A percentile compares a stretch with the other conserved stretches of the same genome.
phyloP scores from a whole-genome alignment of 2,329 filamentous ascomycete genomes.

The Penicillium paneum region DNA sequence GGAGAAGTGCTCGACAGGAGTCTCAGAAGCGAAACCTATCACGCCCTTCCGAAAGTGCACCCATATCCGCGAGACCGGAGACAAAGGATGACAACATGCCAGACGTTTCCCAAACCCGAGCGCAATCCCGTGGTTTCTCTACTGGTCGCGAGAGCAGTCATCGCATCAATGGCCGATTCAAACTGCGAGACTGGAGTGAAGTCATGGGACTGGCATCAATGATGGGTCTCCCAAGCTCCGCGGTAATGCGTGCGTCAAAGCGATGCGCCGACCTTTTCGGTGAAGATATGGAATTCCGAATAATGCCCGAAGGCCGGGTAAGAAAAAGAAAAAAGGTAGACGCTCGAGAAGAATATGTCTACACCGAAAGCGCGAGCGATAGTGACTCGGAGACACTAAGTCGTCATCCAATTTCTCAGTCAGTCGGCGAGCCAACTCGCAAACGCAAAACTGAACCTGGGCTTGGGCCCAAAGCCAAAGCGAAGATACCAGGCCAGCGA shows the following conservation, averaged over 20 bases:
- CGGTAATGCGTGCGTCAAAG: slow-evolving; percentile 65
- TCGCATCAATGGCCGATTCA: slow-evolving; percentile 18
- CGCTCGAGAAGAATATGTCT: slow-evolving; percentile 15
- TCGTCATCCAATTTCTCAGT: not conserved
- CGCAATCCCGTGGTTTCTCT: slow-evolving; percentile 13
- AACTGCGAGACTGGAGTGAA: slow-evolving; percentile 76
- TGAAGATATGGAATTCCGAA: slow-evolving; percentile 65
- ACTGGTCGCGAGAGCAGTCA: slow-evolving; percentile 3
- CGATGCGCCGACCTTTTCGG: slow-evolving; percentile 74
- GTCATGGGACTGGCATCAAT: slow-evolving; percentile 75
- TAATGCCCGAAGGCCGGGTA: slow-evolving; percentile 47
- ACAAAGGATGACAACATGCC: slow-evolving; percentile 7
- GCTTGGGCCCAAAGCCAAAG: not conserved
- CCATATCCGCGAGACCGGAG: slow-evolving; percentile 5
- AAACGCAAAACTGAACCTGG: not conserved
- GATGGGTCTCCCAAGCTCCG: slow-evolving; percentile 63
- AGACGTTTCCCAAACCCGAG: slow-evolving; percentile 12
- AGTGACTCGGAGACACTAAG: slow-evolving; percentile 4
- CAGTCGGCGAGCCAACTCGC: not conserved
- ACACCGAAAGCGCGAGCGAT: slow-evolving; percentile 30
- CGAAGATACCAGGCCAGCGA: slow-evolving; percentile 7
- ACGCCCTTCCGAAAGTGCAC: slow-evolving; percentile 7
- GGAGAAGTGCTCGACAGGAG: slow-evolving; percentile 22
- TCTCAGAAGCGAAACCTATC: slow-evolving; percentile 8
- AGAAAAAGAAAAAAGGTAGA: slow-evolving; percentile 9